Conservation (phyloP, 2,329 filamentous ascomycete species). For the Pyrenochaeta sp. region DNA sequence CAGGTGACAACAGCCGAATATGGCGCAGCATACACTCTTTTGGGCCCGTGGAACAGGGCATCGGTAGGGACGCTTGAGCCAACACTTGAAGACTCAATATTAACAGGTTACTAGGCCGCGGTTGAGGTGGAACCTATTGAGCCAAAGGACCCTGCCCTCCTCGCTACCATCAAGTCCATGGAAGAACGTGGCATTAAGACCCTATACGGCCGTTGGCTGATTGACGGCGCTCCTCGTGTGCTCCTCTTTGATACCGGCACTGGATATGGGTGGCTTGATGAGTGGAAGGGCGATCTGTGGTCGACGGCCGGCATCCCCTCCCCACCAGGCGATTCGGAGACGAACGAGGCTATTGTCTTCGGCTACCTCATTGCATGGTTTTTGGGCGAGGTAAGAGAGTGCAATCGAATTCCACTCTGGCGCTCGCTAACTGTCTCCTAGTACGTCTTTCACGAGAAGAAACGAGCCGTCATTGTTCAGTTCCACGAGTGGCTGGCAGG, state of each 20-base stretch:
- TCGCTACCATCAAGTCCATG: conserved; percentile 90
- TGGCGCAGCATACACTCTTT: conserved; percentile 95
- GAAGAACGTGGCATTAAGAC: conserved; percentile 88
- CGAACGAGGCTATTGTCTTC: conserved; percentile 97
- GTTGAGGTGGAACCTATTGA: conserved; percentile 96
- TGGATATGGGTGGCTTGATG: conserved; percentile 87
- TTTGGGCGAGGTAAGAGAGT: conserved; percentile 79
- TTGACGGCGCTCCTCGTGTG: conserved; percentile 93
- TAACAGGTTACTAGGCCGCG: conserved; percentile 71
- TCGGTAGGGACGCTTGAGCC: conserved; percentile 68
- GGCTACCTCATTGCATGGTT: conserved; percentile 98
- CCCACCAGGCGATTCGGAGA: conserved; percentile 89
- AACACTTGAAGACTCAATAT: conserved; percentile 7
- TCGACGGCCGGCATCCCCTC: conserved; percentile 92
- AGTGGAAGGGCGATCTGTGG: conserved; percentile 98
- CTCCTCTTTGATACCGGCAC: conserved; percentile 95
- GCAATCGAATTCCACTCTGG: conserved; percentile 4
- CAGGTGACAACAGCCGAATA: conserved; percentile 98
- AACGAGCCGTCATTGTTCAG: conserved; percentile 91
- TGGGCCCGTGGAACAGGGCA: conserved; percentile 90
- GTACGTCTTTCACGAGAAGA: conserved; percentile 94
- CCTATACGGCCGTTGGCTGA: conserved; percentile 95
- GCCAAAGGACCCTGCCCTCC: conserved; percentile 80
- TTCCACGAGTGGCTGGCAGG: conserved; percentile 99
- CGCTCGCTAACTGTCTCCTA: conserved; percentile 50